Conservation (phyloP, 768 basidiomycete genomes). For the Artomyces pyxidatus region DNA sequence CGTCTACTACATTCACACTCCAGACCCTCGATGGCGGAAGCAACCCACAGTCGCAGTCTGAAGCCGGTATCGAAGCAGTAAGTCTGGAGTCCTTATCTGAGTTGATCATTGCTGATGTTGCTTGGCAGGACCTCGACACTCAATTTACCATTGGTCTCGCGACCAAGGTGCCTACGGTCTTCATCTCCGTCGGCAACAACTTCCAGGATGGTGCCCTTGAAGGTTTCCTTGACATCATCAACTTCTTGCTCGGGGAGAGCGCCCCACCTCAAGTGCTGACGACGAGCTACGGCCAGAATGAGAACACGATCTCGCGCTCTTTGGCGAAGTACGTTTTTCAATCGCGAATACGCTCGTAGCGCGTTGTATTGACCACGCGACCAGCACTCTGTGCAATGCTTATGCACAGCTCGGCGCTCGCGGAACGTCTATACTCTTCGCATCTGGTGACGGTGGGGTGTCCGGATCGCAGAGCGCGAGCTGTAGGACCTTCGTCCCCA, state of each 20-base stretch:
- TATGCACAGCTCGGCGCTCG: slow-evolving; percentile 23
- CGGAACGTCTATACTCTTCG: slow-evolving; percentile 20
- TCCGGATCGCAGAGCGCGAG: slow-evolving; percentile 1
- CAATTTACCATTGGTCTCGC: slow-evolving; percentile 20
- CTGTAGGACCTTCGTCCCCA: slow-evolving; percentile 14
- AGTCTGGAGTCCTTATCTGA: not conserved
- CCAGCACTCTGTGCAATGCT: slow-evolving; percentile 19
- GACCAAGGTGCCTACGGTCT: slow-evolving; percentile 14
- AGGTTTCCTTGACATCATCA: slow-evolving; percentile 19
- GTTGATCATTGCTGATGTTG: not conserved
- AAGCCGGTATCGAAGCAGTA: slow-evolving; percentile 4
- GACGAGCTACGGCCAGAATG: slow-evolving; percentile 17
- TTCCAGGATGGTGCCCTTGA: slow-evolving; percentile 10
- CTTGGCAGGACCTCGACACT: slow-evolving; percentile 17
- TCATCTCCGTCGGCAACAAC: slow-evolving; percentile 17
- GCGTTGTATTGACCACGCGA: not conserved
- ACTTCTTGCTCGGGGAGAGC: slow-evolving; percentile 11
- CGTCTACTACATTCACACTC: slow-evolving; percentile 2
- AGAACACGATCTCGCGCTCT: slow-evolving; percentile 5
- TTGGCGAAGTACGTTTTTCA: not conserved
- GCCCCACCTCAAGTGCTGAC: slow-evolving; percentile 17
- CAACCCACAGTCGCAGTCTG: slow-evolving; percentile 1
- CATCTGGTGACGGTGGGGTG: slow-evolving; percentile 21
- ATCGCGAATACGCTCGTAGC: not conserved
- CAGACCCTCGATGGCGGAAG: slow-evolving; percentile 9